Base-by-base conservation (phyloP, 305 asterid genomes). In the Solanum aculeatissimum region DNA sequence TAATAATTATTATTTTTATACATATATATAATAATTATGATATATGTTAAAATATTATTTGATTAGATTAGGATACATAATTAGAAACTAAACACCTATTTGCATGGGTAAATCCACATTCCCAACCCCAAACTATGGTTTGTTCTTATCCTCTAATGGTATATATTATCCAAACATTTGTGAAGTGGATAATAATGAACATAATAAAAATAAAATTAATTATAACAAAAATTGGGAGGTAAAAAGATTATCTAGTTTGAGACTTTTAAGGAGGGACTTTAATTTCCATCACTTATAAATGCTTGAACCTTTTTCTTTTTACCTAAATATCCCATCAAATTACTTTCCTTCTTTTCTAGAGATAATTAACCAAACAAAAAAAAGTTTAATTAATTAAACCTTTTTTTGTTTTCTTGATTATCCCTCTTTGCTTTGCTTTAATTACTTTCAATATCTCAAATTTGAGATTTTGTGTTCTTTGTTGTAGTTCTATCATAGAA, bases 251-350 rank as follows among this genome's bases (percentile, higher is more conserved):
- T 74, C 25, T 77, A 51, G 80, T 69, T n/a, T 16, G 62, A 84
- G 79, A 84, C 82, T 92, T 91, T 89, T 93, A 81, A 89, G 83
- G 87, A 94, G 87, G 93, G 91, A 88, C 91, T 93, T 97, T 96
- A 90, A 93, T 87, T 85, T 86, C 95, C 90, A 93, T 93, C 92
- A 21, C 68, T 72, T 95, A 95, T 91, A 95, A 93, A 95, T 94
- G 89, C 91, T 47, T 13, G 66, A 18, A 89, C 11, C 81, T 54
- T 77, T 69, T 83, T 29, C 68, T 11, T 9, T 16, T 1, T 29
- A 63, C n/a, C 68, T 5, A 53, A 82, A 38, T n/a, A 70, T 83
- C 84, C 86, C 85, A 57, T 42, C 83, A 16, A 42, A 47, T 62
- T 6, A 27, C 72, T n/a, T 55, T 60, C 45, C 13, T 72, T 55